These are phyloP conservation scores for Leptomonas pyrrhocoris DNA, from an alignment of 208 protist genomes.

Conservation along the genomic window DNA sequence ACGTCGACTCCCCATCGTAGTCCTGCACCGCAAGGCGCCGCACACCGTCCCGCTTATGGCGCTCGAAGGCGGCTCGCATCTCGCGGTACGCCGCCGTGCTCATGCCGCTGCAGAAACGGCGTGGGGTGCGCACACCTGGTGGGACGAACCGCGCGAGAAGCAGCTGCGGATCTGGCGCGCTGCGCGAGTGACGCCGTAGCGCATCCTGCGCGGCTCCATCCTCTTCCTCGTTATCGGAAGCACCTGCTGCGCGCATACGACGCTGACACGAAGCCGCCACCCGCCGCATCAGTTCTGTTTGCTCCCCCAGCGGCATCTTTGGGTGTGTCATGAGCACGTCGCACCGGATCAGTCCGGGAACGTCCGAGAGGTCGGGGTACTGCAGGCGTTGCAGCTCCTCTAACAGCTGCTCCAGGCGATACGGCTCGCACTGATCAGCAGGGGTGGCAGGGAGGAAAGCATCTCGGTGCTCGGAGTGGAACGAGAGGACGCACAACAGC, in stretches of 20 bases:
- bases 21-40: conserved; percentile 31
- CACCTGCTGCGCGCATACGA: not conserved
- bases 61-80: conserved; percentile 64
- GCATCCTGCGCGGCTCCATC: not conserved
- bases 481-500: conserved; percentile 41
- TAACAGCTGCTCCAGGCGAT: conserved; percentile 47
- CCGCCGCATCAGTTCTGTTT: conserved; percentile 47
- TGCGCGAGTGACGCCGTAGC: conserved; percentile 13
- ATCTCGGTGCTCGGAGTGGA: conserved; percentile 28
- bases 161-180: conserved; percentile 14
- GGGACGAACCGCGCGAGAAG: conserved; percentile 31
- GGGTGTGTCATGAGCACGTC: conserved; percentile 81
- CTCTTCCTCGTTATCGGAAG: conserved; percentile 1
- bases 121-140: not conserved
- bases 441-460: conserved; percentile 2
- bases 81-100: conserved; percentile 35
- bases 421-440: conserved; percentile 5
- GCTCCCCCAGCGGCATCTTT: conserved; percentile 36
- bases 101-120: conserved; percentile 22
- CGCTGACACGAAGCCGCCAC: conserved; percentile 18
- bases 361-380: conserved; percentile 26
- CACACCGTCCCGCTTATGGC: conserved; percentile 65
- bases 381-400: conserved; percentile 43
- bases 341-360: conserved; percentile 61
- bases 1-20: not conserved